Conservation (phyloP, 2,329 filamentous ascomycete genomes). For the Aspergillus chevalieri region DNA sequence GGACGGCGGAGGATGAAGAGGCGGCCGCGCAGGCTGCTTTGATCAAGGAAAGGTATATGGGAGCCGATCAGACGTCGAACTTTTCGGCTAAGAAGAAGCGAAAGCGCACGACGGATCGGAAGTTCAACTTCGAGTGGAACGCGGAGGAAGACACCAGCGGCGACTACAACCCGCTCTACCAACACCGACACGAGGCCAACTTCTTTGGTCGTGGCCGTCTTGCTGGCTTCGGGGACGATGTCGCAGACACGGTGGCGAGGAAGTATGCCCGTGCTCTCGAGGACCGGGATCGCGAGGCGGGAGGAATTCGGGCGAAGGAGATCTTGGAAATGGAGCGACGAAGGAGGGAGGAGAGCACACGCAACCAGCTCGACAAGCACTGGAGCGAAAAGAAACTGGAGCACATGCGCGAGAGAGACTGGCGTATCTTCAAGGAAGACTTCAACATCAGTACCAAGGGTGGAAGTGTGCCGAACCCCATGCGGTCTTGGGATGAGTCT, state of each 20-base stretch:
- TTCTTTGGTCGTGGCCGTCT: constrained; percentile 65
- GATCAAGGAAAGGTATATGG: constrained; percentile 80
- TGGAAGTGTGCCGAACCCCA: constrained; percentile 84
- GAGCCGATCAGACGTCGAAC: constrained; percentile 78
- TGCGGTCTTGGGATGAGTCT: constrained; percentile 90
- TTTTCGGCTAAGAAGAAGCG: constrained; percentile 97
- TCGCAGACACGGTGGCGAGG: constrained; percentile 45
- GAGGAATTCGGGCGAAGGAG: constrained; percentile 67
- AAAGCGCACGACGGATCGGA: constrained; percentile 84
- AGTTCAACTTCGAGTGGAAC: constrained; percentile 99
- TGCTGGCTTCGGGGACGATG: constrained; percentile 59
- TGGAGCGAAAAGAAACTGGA: constrained; percentile 91
- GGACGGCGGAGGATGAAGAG: constrained; percentile 49
- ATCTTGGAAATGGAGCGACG: constrained; percentile 80
- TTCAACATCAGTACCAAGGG: constrained; percentile 96
- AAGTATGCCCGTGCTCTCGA: constrained; percentile 64
- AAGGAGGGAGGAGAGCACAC: constrained; percentile 63
- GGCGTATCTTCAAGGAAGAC: constrained; percentile 99
- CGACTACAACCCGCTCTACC: constrained; percentile 76
- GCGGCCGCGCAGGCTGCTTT: constrained; percentile 64
- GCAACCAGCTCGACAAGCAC: constrained; percentile 78
- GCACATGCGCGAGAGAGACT: constrained; percentile 95
- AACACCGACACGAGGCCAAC: constrained; percentile 58
- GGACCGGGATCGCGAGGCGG: constrained; percentile 68
- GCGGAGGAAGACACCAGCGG: constrained; percentile 84